Conservation (phyloP, 208 protist genomes). For the Herpetomonas tarakana region DNA sequence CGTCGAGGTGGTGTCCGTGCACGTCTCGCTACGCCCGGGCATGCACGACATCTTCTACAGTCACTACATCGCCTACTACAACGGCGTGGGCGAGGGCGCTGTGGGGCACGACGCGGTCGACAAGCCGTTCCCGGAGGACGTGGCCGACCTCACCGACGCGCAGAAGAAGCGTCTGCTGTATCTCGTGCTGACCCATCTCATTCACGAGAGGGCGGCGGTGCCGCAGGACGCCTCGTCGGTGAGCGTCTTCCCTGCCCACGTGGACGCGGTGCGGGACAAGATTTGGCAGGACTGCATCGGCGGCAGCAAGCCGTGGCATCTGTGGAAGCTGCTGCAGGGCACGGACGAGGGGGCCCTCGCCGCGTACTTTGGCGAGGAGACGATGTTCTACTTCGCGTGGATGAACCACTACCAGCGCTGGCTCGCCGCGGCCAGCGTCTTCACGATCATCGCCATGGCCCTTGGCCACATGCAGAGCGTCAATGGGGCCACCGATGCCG, state of each 20-base stretch:
- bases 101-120: conserved; percentile 20
- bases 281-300: conserved; percentile 20
- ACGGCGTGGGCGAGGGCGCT: conserved; percentile 14
- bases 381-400: conserved; percentile 78
- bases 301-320: background rate
- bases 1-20: conserved; percentile 21
- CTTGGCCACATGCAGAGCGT: conserved; percentile 19
- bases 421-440: conserved; percentile 36
- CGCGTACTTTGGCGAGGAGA: conserved; percentile 58
- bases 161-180: conserved; percentile 42
- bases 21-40: conserved; percentile 21
- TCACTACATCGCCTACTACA: conserved; percentile 10
- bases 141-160: conserved; percentile 27
- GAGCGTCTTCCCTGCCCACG: conserved; percentile 31
- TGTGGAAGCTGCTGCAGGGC: conserved; percentile 4
- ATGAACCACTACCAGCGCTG: conserved; percentile 71
- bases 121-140: conserved; percentile 26
- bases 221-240: conserved; percentile 13
- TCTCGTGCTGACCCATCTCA: conserved; percentile 30
- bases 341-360: conserved; percentile 16
- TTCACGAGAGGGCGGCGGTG: conserved; percentile 15
- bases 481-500: background rate
- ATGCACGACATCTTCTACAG: conserved; percentile 7
- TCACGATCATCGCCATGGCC: conserved; percentile 19
- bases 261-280: conserved; percentile 26